phyloP scores from a whole-genome alignment of 805 yeast genomes.

The Ogataea trehaloabstinens region DNA sequence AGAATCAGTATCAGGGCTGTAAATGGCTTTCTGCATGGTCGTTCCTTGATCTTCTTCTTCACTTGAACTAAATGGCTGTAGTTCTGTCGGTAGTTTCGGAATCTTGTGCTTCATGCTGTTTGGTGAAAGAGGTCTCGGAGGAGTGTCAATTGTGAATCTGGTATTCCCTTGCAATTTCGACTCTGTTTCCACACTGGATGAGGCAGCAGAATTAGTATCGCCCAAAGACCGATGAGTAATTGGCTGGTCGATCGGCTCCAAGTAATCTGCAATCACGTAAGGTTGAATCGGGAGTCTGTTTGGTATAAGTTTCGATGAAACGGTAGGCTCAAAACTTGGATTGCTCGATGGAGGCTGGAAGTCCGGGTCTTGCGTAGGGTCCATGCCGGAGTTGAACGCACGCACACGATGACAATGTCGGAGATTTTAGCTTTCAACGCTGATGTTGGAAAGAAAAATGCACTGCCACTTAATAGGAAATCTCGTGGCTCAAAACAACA shows the following conservation, averaged over 20 bases:
- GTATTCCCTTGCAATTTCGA: conserved; percentile 2
- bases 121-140: conserved; percentile 37
- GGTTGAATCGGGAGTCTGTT: conserved; percentile 75
- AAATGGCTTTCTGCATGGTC: conserved; percentile 5
- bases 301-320: conserved; percentile 70
- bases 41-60: conserved; percentile 38
- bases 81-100: conserved; percentile 51
- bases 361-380: conserved; percentile 89
- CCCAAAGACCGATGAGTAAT: conserved; percentile 46
- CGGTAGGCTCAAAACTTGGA: conserved; percentile 59
- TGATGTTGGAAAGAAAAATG: conserved; percentile 2
- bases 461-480: too few species aligned
- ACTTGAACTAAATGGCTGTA: conserved; percentile 54
- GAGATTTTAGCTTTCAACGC: conserved; percentile 4
- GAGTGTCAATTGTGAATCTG: conserved; percentile 19
- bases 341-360: conserved; percentile 81
- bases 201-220: not conserved
- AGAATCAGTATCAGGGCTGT: conserved; percentile 5
- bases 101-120: conserved; percentile 27
- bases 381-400: conserved; percentile 50
- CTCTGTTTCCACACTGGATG: conserved; percentile 1
- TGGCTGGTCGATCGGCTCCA: conserved; percentile 73
- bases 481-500: too few species aligned
- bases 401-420: not conserved
- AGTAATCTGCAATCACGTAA: conserved; percentile 70